A percentile compares a stretch with the other conserved stretches of the same genome.
Conservation (phyloP, 2,329 filamentous ascomycete species). For the Aspergillus sp. region DNA sequence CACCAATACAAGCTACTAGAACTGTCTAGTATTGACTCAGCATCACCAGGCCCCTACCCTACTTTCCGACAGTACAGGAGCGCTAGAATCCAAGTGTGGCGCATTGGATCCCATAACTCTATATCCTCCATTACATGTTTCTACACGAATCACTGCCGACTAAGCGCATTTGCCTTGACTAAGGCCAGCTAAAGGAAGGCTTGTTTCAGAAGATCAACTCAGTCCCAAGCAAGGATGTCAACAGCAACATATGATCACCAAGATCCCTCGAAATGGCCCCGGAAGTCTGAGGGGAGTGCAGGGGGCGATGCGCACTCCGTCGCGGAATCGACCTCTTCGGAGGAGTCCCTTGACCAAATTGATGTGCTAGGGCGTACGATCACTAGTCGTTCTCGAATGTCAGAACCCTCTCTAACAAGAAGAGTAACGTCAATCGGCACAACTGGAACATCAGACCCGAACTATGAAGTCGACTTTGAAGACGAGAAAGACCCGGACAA, state of each 20-base stretch:
- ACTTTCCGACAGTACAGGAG: not conserved
- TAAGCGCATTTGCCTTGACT: not conserved
- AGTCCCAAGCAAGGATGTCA: constrained; percentile 28
- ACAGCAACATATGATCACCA: constrained; percentile 14
- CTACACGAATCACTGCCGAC: not conserved
- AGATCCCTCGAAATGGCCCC: constrained; percentile 28
- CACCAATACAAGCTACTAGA: not conserved
- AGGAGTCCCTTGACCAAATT: constrained; percentile 31
- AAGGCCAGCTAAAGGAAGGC: not conserved
- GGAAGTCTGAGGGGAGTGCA: constrained; percentile 18
- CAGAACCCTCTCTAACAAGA: constrained; percentile 42
- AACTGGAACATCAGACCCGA: constrained; percentile 55
- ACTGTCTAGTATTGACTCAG: not conserved
- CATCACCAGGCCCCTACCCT: not conserved
- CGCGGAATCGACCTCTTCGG: constrained; percentile 31
- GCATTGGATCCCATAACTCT: not conserved
- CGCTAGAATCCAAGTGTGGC: not conserved
- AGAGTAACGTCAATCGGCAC: constrained; percentile 52
- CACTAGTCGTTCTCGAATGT: constrained; percentile 35
- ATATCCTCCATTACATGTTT: not conserved
- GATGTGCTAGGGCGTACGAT: constrained; percentile 34
- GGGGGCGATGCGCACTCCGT: constrained; percentile 34
- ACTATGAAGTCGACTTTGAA: constrained; percentile 75
- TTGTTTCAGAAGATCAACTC: not conserved
- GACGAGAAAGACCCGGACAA: constrained; percentile 65